Evolutionary conservation across 345 rosid genomes (phyloP).

Genomic region (Salix suchowensis): DNA sequence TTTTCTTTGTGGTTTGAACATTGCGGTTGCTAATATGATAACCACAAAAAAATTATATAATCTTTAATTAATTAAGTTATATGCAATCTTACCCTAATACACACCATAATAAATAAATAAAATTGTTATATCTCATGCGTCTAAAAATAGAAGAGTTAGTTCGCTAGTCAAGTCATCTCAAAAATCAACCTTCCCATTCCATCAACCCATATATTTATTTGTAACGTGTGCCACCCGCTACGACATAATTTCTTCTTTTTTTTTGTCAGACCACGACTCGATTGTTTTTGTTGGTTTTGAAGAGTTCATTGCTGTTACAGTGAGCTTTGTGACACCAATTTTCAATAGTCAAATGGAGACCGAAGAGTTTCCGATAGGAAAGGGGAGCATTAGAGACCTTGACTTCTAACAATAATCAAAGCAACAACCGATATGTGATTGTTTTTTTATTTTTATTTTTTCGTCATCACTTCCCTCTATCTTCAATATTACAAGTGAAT

Average conservation of each 20-base stretch:
- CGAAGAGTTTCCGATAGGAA: not conserved
- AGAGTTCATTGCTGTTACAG: not conserved
- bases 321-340: not conserved
- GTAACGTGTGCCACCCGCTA: conserved; percentile 22
- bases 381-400: not conserved
- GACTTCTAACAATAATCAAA: not conserved
- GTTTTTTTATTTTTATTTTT: not conserved
- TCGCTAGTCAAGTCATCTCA: too few species aligned
- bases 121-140: too few species aligned
- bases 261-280: conserved; percentile 1
- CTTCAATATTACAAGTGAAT: too few species aligned
- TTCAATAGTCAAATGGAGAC: not conserved
- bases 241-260: conserved; percentile 9
- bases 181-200: too few species aligned
- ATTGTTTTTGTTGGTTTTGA: conserved; percentile 29
- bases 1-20: too few species aligned
- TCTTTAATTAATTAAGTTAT: too few species aligned
- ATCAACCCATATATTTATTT: too few species aligned
- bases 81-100: too few species aligned
- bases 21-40: fast-evolving
- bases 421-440: not conserved
- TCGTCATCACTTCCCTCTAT: too few species aligned
- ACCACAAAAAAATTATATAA: too few species aligned
- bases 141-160: too few species aligned
- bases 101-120: too few species aligned